Base-by-base conservation (phyloP, 257 asterid species). In the Vinca minor region DNA sequence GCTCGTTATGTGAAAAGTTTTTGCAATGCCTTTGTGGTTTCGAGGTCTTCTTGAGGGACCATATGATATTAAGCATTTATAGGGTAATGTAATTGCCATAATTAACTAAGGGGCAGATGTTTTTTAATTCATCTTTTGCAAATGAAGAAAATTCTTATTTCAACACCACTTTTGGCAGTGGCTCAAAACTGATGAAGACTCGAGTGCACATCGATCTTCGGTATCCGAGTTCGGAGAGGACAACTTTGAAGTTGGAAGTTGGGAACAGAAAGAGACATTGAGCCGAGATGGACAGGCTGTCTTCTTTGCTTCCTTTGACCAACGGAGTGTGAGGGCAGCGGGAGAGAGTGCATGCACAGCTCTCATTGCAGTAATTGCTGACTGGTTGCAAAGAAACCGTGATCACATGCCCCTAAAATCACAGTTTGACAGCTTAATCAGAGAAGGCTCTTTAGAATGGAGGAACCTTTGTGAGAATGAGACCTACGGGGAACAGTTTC, bases 261-360 rank as follows among this genome's bases (percentile, higher is more conserved):
- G 98, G 98, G 98, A 89, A 72, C 91, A 78, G 80, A 87, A 77
- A 73, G 94, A 84, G 50, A 81, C 89, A 66, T 69, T 73, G 31
- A 89, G 96, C 78, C 79, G 98, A 1, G 98, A 92, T 61, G 96
- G 95, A 62, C 80, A 75, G 36, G 78, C 82, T 32, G 91, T 85
- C 60, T 92, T 92, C 77, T 85, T 88, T 65, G 98, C 98, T 58
- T 87, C 98, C 65, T 89, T 92, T 45, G 98, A 92, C 57, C 98
- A 92, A 64, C 79, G 96, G 65, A 92, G 95, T n/a, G 98, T 89
- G 72, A 84, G 71, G 59, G 98, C 96, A 11, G 93, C 96, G 1
- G 96, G 98, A 32, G 98, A 84, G 74, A 85, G 98, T 58, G 98
- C 98, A 34, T 92, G 98, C 66, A 92, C 98, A 2, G 94, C 89